These are phyloP conservation scores for Inga laurina DNA, from an alignment of 306 rosid species.

Conservation along the genomic window DNA sequence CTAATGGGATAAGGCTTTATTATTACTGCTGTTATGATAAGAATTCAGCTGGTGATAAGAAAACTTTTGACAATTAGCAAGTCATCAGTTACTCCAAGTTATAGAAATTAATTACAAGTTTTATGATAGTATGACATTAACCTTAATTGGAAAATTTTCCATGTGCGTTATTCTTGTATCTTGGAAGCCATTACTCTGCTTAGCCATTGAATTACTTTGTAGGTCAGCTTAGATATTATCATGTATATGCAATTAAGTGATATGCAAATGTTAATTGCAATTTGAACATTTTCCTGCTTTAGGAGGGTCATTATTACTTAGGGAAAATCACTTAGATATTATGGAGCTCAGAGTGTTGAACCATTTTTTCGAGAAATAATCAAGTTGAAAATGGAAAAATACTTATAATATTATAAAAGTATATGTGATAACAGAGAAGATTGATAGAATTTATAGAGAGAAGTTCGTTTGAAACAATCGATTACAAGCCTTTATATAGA, in stretches of 20 bases:
- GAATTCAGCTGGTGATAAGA: no score
- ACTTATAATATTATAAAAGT: neutral
- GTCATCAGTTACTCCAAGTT: no score
- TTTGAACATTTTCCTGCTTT: constrained; percentile 19
- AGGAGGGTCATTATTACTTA: neutral
- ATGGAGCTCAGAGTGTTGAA: neutral
- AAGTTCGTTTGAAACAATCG: no score
- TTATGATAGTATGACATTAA: no score
- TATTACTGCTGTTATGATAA: no score
- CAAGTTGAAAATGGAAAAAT: neutral
- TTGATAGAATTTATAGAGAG: no score
- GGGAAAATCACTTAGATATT: neutral
- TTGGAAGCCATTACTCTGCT: constrained; percentile 37
- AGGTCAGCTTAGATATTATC: neutral
- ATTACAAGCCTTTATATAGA: no score
- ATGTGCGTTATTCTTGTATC: constrained; percentile 43
- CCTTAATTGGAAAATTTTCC: no score
- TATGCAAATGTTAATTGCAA: constrained; percentile 18
- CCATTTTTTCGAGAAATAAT: neutral
- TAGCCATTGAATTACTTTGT: constrained; percentile 32
- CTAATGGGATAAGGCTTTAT: no score
- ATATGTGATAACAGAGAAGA: no score
- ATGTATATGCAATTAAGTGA: constrained; percentile 12
- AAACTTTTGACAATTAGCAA: no score
- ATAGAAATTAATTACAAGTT: no score